Conservation (phyloP, 1,139 yeast genomes). For the Pichia sorboxylosa region DNA sequence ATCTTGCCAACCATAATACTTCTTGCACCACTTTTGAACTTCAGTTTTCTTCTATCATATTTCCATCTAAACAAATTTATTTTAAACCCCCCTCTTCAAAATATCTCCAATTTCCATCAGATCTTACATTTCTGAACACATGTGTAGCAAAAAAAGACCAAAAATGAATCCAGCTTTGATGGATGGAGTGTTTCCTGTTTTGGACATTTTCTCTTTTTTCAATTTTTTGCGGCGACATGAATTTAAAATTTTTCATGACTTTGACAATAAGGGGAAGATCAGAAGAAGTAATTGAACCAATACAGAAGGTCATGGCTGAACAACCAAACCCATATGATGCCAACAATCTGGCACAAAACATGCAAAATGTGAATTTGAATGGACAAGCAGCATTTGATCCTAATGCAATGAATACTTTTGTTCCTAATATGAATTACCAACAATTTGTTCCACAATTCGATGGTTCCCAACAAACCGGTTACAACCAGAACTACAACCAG, state of each 20-base stretch:
- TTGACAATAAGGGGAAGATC: background rate
- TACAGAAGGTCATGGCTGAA: slow-evolving; percentile 31
- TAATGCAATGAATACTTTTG: slow-evolving; percentile 32
- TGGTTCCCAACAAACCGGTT: slow-evolving; percentile 18
- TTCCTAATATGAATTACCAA: slow-evolving; percentile 27
- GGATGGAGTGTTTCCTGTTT: too few species aligned
- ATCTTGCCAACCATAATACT: too few species aligned
- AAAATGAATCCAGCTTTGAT: too few species aligned
- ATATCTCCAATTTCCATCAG: too few species aligned
- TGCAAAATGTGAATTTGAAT: slow-evolving; percentile 31
- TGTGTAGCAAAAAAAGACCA: too few species aligned
- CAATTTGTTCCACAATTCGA: slow-evolving; percentile 19
- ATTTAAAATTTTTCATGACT: too few species aligned
- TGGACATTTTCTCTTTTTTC: too few species aligned
- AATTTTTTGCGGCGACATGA: background rate
- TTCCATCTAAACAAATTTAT: too few species aligned
- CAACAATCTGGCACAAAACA: slow-evolving; percentile 44
- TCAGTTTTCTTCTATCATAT: too few species aligned
- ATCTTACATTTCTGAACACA: too few species aligned
- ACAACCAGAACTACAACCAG: slow-evolving; percentile 16
- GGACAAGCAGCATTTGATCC: slow-evolving; percentile 28
- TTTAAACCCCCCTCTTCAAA: too few species aligned
- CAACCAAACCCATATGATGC: slow-evolving; percentile 27
- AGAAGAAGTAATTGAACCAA: background rate
- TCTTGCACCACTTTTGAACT: too few species aligned